Base-by-base conservation (phyloP, 2,329 filamentous ascomycete genomes). In the Xylariaceae sp. region DNA sequence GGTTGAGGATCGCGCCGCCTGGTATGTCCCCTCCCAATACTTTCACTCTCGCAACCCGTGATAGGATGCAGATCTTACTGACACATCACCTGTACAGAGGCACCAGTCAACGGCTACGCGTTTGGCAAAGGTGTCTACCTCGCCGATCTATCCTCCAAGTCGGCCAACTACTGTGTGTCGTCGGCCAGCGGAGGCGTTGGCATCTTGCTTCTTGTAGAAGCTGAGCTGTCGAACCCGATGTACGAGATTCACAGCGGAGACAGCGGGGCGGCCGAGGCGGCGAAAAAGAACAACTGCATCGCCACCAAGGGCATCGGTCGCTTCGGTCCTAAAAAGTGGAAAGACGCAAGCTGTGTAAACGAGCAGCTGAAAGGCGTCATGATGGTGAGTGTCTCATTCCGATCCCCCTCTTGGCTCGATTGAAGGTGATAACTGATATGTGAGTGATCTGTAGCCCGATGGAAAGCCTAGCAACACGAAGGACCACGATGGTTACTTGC, bases 71-170 rank as follows among this genome's bases (percentile, higher is more conserved):
- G 22, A 27, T 27, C 22, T 5, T 27, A 27, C 15, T 41, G 11
- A 22, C 15, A n/a, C 17, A 7, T n/a, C 36, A n/a, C 39, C 12
- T 17, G 2, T 38, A 10, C 33, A 52, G 52, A 94, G 66, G 89
- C 89, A 0, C 89, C 89, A 0, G 83, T 83, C 0, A 80, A 75
- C 12, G 87, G 87, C 1, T 90, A 90, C 71, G 90, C 90, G 84
- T 94, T 94, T 58, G 89, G 86, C 48, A 92, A 92, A 67, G 89
- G 89, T 39, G 86, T 94, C 43, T 94, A 94, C 64, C 78, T 94
- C 1, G 88, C 89, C 2, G 88, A 92, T 61, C 89, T 90, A 75
- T 85, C 82, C 0, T 85, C 80, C 64, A 94, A 94, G 67, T 89
- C 84, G 1, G 87, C 88, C 14, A 81, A 81, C 60, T 94, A 94